These are phyloP conservation scores for Aspergillus thermomutatus DNA, from an alignment of 2,329 filamentous ascomycete genomes.

Conservation along the genomic window DNA sequence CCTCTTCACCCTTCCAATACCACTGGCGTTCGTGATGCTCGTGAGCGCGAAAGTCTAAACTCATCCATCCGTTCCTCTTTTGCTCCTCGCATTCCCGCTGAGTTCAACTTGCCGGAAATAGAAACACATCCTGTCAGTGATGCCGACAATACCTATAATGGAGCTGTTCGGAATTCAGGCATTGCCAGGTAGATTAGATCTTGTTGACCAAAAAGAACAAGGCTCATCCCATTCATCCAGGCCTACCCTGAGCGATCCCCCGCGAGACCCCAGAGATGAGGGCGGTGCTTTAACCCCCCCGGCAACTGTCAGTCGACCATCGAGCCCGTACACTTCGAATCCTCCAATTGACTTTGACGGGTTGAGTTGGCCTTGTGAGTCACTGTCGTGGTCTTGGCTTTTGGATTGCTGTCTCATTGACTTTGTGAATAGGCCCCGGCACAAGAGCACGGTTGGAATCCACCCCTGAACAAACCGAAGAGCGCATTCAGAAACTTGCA, in stretches of 20 bases:
- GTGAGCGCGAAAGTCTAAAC: conserved; percentile 57
- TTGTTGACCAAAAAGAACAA: not conserved
- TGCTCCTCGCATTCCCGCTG: conserved; percentile 35
- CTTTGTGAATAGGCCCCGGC: conserved; percentile 36
- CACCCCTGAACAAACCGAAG: conserved; percentile 55
- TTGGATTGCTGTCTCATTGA: conserved; percentile 7
- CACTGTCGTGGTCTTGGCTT: not conserved
- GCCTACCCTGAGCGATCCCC: conserved; percentile 45
- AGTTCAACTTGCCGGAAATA: conserved; percentile 25
- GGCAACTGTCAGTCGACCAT: conserved; percentile 48
- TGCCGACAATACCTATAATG: conserved; percentile 15
- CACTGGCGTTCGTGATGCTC: conserved; percentile 47
- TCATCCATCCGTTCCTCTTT: conserved; percentile 59
- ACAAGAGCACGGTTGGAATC: conserved; percentile 54
- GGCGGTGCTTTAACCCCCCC: conserved; percentile 50
- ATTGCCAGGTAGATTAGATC: conserved; percentile 23
- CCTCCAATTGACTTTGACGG: conserved; percentile 52
- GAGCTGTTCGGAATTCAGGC: conserved; percentile 14
- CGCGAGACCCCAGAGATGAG: conserved; percentile 53
- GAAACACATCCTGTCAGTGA: conserved; percentile 14
- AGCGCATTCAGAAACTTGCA: conserved; percentile 58
- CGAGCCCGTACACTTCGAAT: conserved; percentile 48
- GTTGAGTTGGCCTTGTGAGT: conserved; percentile 51
- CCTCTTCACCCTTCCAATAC: conserved; percentile 46
- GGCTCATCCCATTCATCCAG: conserved; percentile 12